These are phyloP conservation scores for Monascus ruber DNA, from an alignment of 2,329 filamentous ascomycete genomes.

Conservation along the genomic window DNA sequence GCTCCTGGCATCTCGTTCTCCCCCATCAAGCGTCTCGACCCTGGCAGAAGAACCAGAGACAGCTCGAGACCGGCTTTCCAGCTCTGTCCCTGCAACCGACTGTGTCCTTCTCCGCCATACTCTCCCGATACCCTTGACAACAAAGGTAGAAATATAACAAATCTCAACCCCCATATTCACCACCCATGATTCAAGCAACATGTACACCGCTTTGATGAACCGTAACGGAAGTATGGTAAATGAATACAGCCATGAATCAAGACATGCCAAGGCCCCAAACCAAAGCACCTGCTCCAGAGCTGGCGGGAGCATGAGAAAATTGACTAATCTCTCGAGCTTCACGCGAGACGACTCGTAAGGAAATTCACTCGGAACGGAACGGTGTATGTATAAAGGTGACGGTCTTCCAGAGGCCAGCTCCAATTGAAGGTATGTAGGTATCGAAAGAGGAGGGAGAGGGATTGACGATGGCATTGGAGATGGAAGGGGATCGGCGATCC, in stretches of 20 bases:
- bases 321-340: conserved; percentile 83
- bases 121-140: conserved; percentile 67
- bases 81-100: conserved; percentile 8
- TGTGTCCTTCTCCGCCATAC: conserved; percentile 52
- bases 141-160: conserved; percentile 60
- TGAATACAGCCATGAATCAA: conserved; percentile 93
- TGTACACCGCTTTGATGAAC: conserved; percentile 67
- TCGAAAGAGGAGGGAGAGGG: conserved; percentile 50
- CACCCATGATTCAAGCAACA: conserved; percentile 68
- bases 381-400: conserved; percentile 53
- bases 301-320: conserved; percentile 71
- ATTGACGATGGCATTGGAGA: conserved; percentile 43
- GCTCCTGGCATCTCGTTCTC: conserved; percentile 12
- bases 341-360: conserved; percentile 88
- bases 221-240: conserved; percentile 90
- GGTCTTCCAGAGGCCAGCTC: conserved; percentile 51
- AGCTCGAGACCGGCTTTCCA: conserved; percentile 8
- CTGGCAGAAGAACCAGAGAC: conserved; percentile 5
- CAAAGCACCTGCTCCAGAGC: conserved; percentile 74
- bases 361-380: conserved; percentile 44
- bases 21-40: conserved; percentile 5
- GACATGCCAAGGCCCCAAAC: conserved; percentile 81
- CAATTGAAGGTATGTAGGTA: conserved; percentile 55
- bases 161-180: conserved; percentile 61
- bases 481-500: conserved; percentile 22